These are phyloP conservation scores for Tetrastigma voinierianum DNA, from an alignment of 164 flowering plant species.

Conservation along the genomic window DNA sequence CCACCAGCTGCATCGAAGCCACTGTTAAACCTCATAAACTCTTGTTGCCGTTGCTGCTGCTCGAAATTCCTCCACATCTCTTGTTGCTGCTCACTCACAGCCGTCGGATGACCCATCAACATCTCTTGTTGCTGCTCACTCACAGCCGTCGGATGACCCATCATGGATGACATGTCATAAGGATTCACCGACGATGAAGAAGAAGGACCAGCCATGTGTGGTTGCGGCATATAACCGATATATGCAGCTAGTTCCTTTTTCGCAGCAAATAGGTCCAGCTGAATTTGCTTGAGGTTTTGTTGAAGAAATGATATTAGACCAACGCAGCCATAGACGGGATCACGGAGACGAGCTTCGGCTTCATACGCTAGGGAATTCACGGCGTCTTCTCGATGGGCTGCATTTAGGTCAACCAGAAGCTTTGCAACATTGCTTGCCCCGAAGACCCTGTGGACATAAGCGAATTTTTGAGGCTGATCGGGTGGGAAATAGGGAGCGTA, in stretches of 20 bases:
- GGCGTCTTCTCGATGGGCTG: slow-evolving; percentile 34
- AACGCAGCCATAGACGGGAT: slow-evolving; percentile 50
- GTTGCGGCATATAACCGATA: slow-evolving; percentile 26
- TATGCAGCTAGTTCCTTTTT: slow-evolving; percentile 41
- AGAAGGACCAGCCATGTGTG: slow-evolving; percentile 12
- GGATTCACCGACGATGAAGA: slow-evolving; percentile 10
- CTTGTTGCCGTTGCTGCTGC: slow-evolving; percentile 25
- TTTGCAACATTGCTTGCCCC: slow-evolving; percentile 47
- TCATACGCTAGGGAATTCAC: slow-evolving; percentile 40
- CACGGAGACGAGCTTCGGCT: slow-evolving; percentile 38
- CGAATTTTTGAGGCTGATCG: slow-evolving; percentile 40
- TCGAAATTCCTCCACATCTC: slow-evolving; percentile 35
- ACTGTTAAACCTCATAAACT: slow-evolving; percentile 26
- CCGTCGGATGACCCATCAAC: slow-evolving; percentile 18
- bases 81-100: slow-evolving; percentile 26
- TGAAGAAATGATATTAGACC: slow-evolving; percentile 50
- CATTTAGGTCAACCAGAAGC: slow-evolving; percentile 39
- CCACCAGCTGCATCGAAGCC: slow-evolving; percentile 15
- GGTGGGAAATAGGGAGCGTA: slow-evolving; percentile 69
- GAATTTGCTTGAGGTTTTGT: slow-evolving; percentile 31
- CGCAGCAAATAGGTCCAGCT: slow-evolving; percentile 31
- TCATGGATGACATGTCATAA: slow-evolving; percentile 17
- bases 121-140: slow-evolving; percentile 43
- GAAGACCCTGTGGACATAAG: slow-evolving; percentile 36
- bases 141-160: slow-evolving; percentile 23